Evolutionary conservation across 768 basidiomycete genomes (phyloP), one percentile per base, ranked within the genome.

Genomic region (Hebeloma cylindrosporum): DNA sequence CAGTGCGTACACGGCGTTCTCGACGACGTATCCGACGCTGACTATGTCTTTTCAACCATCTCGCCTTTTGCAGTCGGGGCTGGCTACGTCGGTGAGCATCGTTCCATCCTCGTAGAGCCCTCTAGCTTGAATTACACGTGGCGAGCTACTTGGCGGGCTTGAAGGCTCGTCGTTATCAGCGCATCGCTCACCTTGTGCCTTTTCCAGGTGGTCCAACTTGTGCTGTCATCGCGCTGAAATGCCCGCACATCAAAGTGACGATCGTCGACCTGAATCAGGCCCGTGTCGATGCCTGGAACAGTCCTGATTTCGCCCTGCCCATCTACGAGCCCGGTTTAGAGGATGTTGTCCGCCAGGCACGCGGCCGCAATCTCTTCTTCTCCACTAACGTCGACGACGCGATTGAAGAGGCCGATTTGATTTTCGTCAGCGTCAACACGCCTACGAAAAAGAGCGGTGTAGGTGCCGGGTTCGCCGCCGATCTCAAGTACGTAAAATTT

Each of bases 371-470:
- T 71, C 82, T 99, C 52, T 96, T 96, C 73, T 98, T 99, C 78
- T 88, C 87, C 30, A 94, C 93, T 35, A 84, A 98, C 53, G 90
- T 98, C 52, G 91, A 96, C 67, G 84, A 85, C 64, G 93, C 77
- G 48, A 96, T 99, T 62, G 78, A 72, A 52, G 94, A 95, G 68
- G 95, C 96, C 25, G 93, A 99, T 63, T 83, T 98, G 53, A 95
- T 98, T 70, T 98, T 98, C 64, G 95, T 98, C 62, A 90, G 87
- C 45, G 95, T 98, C 59, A 98, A 98, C 72, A 98, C 96, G 7
- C 96, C 96, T 14, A 99, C 96, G 43, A 99, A 99, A 79, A 97
- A 96, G 79, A 80, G 78, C 37, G 95, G 95, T 67, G 88, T 99
- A 37, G 96, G 96, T 59, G 94, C 94, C 50, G 96, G 96, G 46